Evolutionary conservation across 495 filamentous ascomycete genomes (phyloP), one percentile per base, ranked within the genome.

Genomic region (Aspergillus carlsbadensis): DNA sequence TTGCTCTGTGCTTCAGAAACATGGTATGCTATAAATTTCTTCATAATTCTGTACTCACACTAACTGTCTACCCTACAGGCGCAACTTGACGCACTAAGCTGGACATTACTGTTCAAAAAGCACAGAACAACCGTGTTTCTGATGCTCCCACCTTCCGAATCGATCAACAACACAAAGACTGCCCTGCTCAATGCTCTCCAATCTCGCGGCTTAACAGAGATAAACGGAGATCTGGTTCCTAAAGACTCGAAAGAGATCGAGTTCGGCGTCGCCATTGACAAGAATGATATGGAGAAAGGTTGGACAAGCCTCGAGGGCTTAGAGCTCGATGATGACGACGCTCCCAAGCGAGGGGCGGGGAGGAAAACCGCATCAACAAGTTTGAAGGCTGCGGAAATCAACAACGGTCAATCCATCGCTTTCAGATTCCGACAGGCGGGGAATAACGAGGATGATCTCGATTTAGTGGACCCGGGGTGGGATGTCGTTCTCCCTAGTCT

Each of bases 81-180:
- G 21, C 69, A 68, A 15, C 34, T 61, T 39, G 69, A 76, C 52
- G 61, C 75, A 14, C 51, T 66, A 15, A 76, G 82, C 26, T 76
- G 83, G 71, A 91, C 89, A 10, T 68, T 96, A 35, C 82, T 87
- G 22, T 84, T 96, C 69, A 96, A 96, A 63, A 78, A 88, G 70
- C 84, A 88, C 70, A 87, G 83, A 54, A 86, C 84, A 53, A 96
- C 89, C 22, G 76, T 96, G 62, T 79, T 92, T 62, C 76, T 96
- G 26, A 83, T 89, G 60, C 78, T 86, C 26, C 78, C 82, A 35
- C 75, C 85, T 3, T 74, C 81, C 40, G 78, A 84, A 58, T 65
- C 84, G 24, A 84, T 96, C 62, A 56, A 69, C 17, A 69, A 75
- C 2, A 70, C 91, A 40, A 89, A 88, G 65, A 59, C 79, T 7